phyloP scores from a whole-genome alignment of 2,329 filamentous ascomycete species.

The Pseudogymnoascus sp. region DNA sequence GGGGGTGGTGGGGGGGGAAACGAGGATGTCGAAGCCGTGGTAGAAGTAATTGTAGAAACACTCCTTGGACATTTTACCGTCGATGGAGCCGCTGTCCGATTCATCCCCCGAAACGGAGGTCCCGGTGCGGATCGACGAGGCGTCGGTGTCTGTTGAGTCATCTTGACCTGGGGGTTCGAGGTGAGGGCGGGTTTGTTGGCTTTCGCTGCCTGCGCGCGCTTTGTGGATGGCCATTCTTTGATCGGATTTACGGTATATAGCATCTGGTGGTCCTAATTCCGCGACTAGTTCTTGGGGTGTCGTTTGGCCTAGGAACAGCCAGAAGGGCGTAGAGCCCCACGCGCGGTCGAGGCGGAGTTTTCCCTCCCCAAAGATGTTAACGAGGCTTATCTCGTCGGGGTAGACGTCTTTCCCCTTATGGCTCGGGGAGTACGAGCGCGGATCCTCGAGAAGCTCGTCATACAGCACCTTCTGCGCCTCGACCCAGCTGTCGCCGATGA shows the following conservation, averaged over 20 bases:
- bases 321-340: conserved; percentile 57
- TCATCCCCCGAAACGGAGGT: conserved; percentile 64
- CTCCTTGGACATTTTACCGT: conserved; percentile 55
- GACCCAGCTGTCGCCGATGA: conserved; percentile 84
- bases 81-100: conserved; percentile 50
- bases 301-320: conserved; percentile 74
- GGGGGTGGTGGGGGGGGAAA: conserved; percentile 66
- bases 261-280: conserved; percentile 86
- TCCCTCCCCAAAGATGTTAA: conserved; percentile 71
- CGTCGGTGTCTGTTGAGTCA: conserved; percentile 61
- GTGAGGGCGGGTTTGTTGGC: conserved; percentile 17
- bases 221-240: conserved; percentile 82
- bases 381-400: conserved; percentile 81
- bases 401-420: conserved; percentile 68
- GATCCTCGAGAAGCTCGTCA: conserved; percentile 64
- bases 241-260: conserved; percentile 87
- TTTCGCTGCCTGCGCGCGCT: conserved; percentile 47
- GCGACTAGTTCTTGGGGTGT: conserved; percentile 86
- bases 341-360: conserved; percentile 70
- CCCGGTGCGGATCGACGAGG: conserved; percentile 58
- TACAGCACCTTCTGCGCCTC: conserved; percentile 72
- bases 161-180: conserved; percentile 38
- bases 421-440: conserved; percentile 59
- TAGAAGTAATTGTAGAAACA: conserved; percentile 98
- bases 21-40: conserved; percentile 84